phyloP scores from a whole-genome alignment of 140 eudicot species.

The Eryngium alpinum region DNA sequence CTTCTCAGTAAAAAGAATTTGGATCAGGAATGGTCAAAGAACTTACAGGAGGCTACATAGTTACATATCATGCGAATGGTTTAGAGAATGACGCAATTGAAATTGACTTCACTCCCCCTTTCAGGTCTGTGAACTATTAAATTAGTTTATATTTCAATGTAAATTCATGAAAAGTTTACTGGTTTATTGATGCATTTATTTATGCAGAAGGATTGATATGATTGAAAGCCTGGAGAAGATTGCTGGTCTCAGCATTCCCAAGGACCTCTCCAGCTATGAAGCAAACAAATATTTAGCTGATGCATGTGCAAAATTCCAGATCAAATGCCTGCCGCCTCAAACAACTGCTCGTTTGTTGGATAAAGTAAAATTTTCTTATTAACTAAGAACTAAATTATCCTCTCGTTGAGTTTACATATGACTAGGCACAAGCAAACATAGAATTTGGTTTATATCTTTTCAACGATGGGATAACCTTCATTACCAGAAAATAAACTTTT shows the following conservation, averaged over 20 bases:
- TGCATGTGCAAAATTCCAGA: conserved; percentile 61
- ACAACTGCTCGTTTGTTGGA: conserved; percentile 88
- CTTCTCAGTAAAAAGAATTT: neutral
- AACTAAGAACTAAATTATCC: no score
- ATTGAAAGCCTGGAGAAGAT: conserved; percentile 79
- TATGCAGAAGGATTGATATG: conserved; percentile 87
- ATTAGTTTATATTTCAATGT: neutral
- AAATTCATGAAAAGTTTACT: neutral
- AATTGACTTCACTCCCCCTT: conserved; percentile 90
- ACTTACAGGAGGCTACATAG: conserved; percentile 78
- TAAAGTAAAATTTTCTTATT: conserved; percentile 43
- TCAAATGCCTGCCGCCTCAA: conserved; percentile 87
- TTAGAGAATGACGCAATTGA: conserved; percentile 63
- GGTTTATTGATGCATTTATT: neutral
- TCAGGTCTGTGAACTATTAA: conserved; percentile 45
- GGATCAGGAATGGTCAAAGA: conserved; percentile 87
- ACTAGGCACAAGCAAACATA: neutral
- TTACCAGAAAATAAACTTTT: no score
- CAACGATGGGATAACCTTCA: neutral
- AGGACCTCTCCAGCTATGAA: conserved; percentile 76
- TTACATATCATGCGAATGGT: conserved; percentile 86
- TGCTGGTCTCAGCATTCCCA: conserved; percentile 80
- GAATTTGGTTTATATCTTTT: neutral
- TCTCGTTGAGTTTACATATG: neutral
- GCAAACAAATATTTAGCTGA: conserved; percentile 72